These are phyloP conservation scores for Nosema muscidifuracis DNA, from an alignment of 371 early-diverging fungal species.

Conservation along the genomic window DNA sequence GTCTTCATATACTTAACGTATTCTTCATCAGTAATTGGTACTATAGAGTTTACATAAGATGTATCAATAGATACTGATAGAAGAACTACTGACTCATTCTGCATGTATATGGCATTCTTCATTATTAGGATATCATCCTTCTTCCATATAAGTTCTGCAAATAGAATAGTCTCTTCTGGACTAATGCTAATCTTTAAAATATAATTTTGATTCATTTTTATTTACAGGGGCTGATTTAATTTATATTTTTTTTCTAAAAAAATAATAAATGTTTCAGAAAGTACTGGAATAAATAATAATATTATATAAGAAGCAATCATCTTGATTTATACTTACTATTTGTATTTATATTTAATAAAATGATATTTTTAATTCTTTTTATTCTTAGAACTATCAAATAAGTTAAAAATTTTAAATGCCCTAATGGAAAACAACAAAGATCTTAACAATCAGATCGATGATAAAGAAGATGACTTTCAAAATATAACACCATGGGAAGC, in stretches of 20 bases:
- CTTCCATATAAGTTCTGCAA: not conserved
- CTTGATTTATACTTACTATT: not conserved
- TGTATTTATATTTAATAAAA: not conserved
- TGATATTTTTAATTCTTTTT: not conserved
- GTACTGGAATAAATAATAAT: no score
- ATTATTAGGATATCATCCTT: not conserved
- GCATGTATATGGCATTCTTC: not conserved
- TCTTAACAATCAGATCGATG: no score
- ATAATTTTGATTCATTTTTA: not conserved
- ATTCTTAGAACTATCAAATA: not conserved
- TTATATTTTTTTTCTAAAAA: no score
- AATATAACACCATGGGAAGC: slow-evolving; percentile 90
- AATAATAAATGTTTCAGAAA: no score
- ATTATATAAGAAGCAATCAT: no score
- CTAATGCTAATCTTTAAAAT: not conserved
- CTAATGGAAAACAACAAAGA: not conserved
- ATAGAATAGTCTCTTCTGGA: not conserved
- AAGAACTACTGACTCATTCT: not conserved
- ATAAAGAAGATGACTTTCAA: slow-evolving; percentile 62
- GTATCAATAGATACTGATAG: not conserved
- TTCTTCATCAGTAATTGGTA: not conserved
- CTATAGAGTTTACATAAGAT: not conserved
- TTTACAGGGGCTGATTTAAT: not conserved
- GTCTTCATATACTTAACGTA: not conserved
- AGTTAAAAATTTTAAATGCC: not conserved